phyloP scores from a whole-genome alignment of 2,329 filamentous ascomycete species.

The Neurospora sp. region DNA sequence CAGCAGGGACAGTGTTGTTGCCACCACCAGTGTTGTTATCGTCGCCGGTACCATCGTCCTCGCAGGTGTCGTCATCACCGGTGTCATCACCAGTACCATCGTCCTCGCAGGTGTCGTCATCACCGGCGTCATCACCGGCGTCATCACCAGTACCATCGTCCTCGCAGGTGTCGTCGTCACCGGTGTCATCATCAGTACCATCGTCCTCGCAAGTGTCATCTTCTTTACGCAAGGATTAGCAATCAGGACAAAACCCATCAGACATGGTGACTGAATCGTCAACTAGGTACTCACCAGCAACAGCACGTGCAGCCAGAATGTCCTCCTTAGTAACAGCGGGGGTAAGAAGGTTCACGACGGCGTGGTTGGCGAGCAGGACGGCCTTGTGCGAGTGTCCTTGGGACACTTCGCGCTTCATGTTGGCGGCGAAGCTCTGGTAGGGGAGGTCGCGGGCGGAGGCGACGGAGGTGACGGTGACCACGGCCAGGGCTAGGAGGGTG shows the following conservation, averaged over 20 bases:
- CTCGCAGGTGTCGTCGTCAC: neutral
- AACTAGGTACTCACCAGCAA: constrained; percentile 16
- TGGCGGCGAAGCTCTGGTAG: constrained; percentile 17
- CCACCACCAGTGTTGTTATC: constrained; percentile 4
- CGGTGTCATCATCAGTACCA: constrained; percentile 2
- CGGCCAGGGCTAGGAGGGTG: constrained; percentile 21
- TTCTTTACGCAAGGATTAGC: neutral
- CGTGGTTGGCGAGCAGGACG: constrained; percentile 28
- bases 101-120: constrained; percentile 7
- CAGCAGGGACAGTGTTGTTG: neutral
- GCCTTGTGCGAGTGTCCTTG: constrained; percentile 42
- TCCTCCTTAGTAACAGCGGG: constrained; percentile 44
- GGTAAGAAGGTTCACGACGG: constrained; percentile 38
- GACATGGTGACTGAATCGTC: neutral
- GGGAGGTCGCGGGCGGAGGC: constrained; percentile 22
- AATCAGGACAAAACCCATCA: neutral
- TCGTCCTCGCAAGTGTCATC: constrained; percentile 9
- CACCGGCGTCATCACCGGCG: constrained; percentile 4
- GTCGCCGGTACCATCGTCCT: constrained; percentile 1
- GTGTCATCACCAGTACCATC: constrained; percentile 21
- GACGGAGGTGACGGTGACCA: constrained; percentile 16
- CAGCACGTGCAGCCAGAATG: constrained; percentile 35
- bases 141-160: constrained; percentile 27
- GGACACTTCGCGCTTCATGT: constrained; percentile 35
- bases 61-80: constrained; percentile 3